Percentiles rank a stretch among this genome's conserved stretches.
Conservation (phyloP, 257 asterid genomes). For the Knoxia roxburghii region DNA sequence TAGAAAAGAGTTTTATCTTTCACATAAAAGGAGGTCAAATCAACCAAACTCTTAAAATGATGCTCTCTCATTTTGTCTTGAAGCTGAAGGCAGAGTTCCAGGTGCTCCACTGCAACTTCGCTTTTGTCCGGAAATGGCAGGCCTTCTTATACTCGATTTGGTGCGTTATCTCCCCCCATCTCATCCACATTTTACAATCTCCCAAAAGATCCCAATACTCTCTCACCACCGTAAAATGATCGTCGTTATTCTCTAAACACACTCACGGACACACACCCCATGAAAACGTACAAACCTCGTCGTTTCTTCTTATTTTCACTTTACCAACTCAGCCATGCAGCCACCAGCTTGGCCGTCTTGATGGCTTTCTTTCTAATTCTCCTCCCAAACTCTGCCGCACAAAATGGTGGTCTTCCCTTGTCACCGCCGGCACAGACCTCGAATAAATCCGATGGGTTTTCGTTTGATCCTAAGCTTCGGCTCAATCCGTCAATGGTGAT, state of each 20-base stretch:
- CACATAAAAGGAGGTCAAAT: too few relatives aligned
- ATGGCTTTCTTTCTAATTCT: neutral
- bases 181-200: neutral
- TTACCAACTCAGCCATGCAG: constrained; percentile 10
- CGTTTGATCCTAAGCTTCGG: constrained; percentile 9
- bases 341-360: neutral
- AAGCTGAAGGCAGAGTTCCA: neutral
- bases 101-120: neutral
- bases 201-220: neutral
- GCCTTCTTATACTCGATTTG: constrained; percentile 1
- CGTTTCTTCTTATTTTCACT: neutral
- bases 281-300: neutral
- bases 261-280: neutral
- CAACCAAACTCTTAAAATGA: neutral
- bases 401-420: neutral
- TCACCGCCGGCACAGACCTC: constrained; percentile 4
- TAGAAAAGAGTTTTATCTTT: too few relatives aligned
- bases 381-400: neutral
- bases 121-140: neutral
- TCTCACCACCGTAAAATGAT: neutral
- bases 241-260: neutral
- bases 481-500: constrained; percentile 17
- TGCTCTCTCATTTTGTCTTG: constrained; percentile 12
- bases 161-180: neutral
- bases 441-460: constrained; percentile 5